These are phyloP conservation scores for Xanthoconium purpureum DNA, from an alignment of 768 basidiomycete genomes.

Conservation along the genomic window DNA sequence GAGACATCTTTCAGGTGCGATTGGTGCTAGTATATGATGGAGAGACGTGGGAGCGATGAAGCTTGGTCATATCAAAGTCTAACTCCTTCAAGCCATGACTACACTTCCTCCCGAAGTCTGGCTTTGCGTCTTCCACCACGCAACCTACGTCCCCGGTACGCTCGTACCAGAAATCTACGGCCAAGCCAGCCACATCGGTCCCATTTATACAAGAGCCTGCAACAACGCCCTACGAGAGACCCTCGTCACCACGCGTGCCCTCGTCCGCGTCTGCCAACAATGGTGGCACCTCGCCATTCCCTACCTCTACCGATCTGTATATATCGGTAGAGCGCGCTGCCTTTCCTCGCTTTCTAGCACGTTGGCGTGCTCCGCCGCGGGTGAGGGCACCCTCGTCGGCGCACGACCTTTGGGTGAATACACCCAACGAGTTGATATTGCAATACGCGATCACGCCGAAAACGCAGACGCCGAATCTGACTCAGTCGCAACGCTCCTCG, in stretches of 20 bases:
- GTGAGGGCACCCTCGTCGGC: conserved; percentile 9
- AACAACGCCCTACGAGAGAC: conserved; percentile 10
- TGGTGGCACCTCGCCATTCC: conserved; percentile 28
- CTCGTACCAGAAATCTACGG: conserved; percentile 25
- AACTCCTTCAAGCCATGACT: too few relatives aligned
- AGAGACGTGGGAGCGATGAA: too few relatives aligned
- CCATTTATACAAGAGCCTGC: background rate
- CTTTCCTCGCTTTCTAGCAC: conserved; percentile 18
- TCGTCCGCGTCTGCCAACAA: conserved; percentile 30
- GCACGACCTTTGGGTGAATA: conserved; percentile 19
- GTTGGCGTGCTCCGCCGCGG: conserved; percentile 8
- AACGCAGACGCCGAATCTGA: conserved; percentile 1
- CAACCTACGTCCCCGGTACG: conserved; percentile 17
- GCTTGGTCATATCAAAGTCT: too few relatives aligned
- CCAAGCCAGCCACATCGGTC: conserved; percentile 10
- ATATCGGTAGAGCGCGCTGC: conserved; percentile 16
- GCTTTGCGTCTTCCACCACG: conserved; percentile 22
- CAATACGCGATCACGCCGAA: conserved; percentile 14
- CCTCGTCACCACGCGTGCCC: conserved; percentile 24
- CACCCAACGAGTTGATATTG: conserved; percentile 26
- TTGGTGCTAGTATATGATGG: background rate
- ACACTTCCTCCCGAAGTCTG: conserved; percentile 16
- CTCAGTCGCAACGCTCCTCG: conserved; percentile 10
- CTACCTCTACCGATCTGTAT: conserved; percentile 25
- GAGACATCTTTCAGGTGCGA: conserved; percentile 20